phyloP scores from a whole-genome alignment of 495 filamentous ascomycete species.

The Patellaria atrata region DNA sequence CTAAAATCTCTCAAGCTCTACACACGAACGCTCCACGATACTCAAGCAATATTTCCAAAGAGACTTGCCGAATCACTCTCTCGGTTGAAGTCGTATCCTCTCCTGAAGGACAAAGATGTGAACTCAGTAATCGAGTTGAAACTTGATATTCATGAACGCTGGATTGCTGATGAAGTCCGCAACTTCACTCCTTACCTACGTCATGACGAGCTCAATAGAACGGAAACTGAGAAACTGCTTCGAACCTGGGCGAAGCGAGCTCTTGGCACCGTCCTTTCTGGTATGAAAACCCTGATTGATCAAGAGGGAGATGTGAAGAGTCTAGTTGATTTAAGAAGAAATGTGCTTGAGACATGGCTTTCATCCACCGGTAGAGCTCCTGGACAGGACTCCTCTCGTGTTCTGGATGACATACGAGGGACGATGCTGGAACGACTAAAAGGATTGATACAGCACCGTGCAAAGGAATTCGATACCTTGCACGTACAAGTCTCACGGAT shows the following conservation, averaged over 20 bases:
- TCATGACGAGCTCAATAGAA: constrained; percentile 58
- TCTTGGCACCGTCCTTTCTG: constrained; percentile 45
- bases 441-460: constrained; percentile 42
- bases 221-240: constrained; percentile 49
- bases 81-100: constrained; percentile 49
- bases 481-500: constrained; percentile 37
- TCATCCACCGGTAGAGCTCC: constrained; percentile 32
- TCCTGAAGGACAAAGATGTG: constrained; percentile 57
- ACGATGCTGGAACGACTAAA: constrained; percentile 51
- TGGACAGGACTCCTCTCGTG: constrained; percentile 23
- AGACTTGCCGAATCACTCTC: constrained; percentile 56
- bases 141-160: constrained; percentile 66
- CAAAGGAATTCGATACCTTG: constrained; percentile 42
- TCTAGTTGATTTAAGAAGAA: constrained; percentile 52
- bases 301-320: constrained; percentile 45
- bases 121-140: constrained; percentile 51
- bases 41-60: constrained; percentile 57
- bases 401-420: constrained; percentile 53
- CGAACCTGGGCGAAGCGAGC: constrained; percentile 62
- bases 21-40: constrained; percentile 59
- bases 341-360: constrained; percentile 64
- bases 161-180: constrained; percentile 70
- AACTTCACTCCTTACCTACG: constrained; percentile 85
- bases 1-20: constrained; percentile 54
- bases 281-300: constrained; percentile 41